Evolutionary conservation across 2,329 filamentous ascomycete genomes (phyloP).

Genomic region (Calonectria pseudoturangicola): DNA sequence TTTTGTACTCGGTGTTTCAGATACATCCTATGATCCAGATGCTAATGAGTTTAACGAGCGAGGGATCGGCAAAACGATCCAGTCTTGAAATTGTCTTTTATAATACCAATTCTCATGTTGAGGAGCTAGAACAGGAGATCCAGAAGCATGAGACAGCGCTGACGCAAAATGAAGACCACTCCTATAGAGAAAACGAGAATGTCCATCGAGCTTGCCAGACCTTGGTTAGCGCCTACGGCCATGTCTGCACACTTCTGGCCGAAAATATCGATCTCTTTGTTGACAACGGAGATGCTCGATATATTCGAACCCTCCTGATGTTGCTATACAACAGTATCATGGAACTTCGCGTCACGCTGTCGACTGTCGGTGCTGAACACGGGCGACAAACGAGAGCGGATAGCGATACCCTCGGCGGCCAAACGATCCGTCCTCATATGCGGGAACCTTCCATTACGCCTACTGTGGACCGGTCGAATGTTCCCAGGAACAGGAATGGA

Average conservation of each 20-base stretch:
- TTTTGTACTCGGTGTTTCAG: constrained; percentile 80
- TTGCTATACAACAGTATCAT: constrained; percentile 81
- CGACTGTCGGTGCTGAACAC: constrained; percentile 57
- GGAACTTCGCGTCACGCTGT: constrained; percentile 76
- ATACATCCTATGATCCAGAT: constrained; percentile 81
- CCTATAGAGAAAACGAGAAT: constrained; percentile 75
- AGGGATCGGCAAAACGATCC: constrained; percentile 76
- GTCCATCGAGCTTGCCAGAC: constrained; percentile 79
- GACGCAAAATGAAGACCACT: constrained; percentile 67
- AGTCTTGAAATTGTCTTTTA: constrained; percentile 81
- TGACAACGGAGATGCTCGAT: constrained; percentile 79
- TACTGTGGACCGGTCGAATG: constrained; percentile 68
- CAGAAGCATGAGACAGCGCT: constrained; percentile 74
- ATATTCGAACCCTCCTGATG: constrained; percentile 78
- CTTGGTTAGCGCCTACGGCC: constrained; percentile 78
- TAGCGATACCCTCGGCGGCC: constrained; percentile 57
- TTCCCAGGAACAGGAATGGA: constrained; percentile 59
- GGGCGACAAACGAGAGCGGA: constrained; percentile 44
- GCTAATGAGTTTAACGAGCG: constrained; percentile 76
- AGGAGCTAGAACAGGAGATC: constrained; percentile 79
- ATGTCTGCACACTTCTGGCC: constrained; percentile 77
- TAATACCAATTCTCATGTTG: constrained; percentile 80
- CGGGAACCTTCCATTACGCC: constrained; percentile 73
- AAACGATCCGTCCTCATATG: constrained; percentile 70
- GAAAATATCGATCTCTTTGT: constrained; percentile 79